Percentiles rank a stretch among this genome's conserved stretches.
Conservation (phyloP, 495 filamentous ascomycete species). For the Penicillium waksmanii region DNA sequence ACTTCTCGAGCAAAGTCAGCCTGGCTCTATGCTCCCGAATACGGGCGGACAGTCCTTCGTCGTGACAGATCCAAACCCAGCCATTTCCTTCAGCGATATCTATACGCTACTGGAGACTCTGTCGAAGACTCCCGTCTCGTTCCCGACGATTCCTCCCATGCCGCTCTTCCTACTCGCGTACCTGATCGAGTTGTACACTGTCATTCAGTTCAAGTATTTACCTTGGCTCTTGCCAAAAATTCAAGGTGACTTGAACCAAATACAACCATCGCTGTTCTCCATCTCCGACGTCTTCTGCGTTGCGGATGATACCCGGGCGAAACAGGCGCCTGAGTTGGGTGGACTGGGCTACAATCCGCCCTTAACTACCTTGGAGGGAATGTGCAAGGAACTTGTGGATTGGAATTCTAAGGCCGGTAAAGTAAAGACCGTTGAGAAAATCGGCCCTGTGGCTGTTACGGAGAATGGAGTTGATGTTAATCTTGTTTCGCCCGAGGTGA, state of each 20-base stretch:
- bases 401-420: slow-evolving; percentile 47
- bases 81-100: slow-evolving; percentile 38
- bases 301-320: slow-evolving; percentile 49
- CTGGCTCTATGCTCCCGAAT: slow-evolving; percentile 39
- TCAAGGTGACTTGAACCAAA: slow-evolving; percentile 46
- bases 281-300: slow-evolving; percentile 55
- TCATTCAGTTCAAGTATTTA: slow-evolving; percentile 47
- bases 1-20: slow-evolving; percentile 49
- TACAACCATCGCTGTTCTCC: slow-evolving; percentile 57
- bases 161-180: slow-evolving; percentile 51
- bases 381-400: slow-evolving; percentile 55
- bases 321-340: slow-evolving; percentile 45
- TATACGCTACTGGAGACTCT: slow-evolving; percentile 38
- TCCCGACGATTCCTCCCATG: slow-evolving; percentile 30
- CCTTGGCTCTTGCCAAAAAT: slow-evolving; percentile 47
- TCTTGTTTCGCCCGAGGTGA: slow-evolving; percentile 24
- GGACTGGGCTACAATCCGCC: slow-evolving; percentile 56
- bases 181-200: slow-evolving; percentile 51
- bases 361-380: slow-evolving; percentile 56
- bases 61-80: slow-evolving; percentile 45
- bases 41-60: slow-evolving; percentile 46
- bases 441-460: slow-evolving; percentile 18
- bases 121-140: slow-evolving; percentile 35
- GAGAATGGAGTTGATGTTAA: slow-evolving; percentile 27
- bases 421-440: slow-evolving; percentile 9